A percentile compares a stretch with the other conserved stretches of the same genome.
Evolutionary conservation across 352 stramenopile genomes (phyloP).

Genomic region (Phytophthora idaei): DNA sequence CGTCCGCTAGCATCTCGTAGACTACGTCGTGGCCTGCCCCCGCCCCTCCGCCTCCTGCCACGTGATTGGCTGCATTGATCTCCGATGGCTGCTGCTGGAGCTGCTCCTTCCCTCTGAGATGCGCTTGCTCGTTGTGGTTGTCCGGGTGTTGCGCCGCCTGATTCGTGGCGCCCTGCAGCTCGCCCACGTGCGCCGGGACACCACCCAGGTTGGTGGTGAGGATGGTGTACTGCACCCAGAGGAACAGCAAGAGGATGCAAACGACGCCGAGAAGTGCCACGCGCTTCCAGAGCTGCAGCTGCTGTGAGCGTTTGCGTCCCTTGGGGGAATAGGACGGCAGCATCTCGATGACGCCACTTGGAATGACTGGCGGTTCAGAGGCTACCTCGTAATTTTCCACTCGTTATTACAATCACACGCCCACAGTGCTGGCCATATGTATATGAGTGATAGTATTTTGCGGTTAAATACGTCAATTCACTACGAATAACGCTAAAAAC

Average conservation of each 20-base stretch:
- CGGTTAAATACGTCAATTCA: no score
- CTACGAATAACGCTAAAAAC: no score
- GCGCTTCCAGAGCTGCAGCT: slow-evolving; percentile 38
- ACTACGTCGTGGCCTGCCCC: slow-evolving; percentile 2
- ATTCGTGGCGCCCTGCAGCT: slow-evolving; percentile 27
- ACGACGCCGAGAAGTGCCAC: slow-evolving; percentile 13
- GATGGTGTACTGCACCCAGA: slow-evolving; percentile 67
- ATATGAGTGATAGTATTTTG: no score
- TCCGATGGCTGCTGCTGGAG: background rate
- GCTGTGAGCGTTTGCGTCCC: slow-evolving; percentile 20
- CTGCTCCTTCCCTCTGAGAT: slow-evolving; percentile 18
- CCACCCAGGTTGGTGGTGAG: slow-evolving; percentile 40
- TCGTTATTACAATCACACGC: background rate
- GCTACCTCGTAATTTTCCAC: background rate
- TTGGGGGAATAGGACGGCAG: slow-evolving; percentile 30
- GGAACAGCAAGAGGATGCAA: slow-evolving; percentile 33
- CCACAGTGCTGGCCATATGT: no score
- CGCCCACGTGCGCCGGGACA: slow-evolving; percentile 25
- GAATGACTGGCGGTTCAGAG: slow-evolving; percentile 3
- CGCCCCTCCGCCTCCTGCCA: slow-evolving; percentile 3
- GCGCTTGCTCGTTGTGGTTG: slow-evolving; percentile 6
- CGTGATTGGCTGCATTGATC: slow-evolving; percentile 4
- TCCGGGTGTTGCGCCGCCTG: slow-evolving; percentile 16
- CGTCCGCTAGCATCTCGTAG: slow-evolving; percentile 97
- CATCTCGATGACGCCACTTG: slow-evolving; percentile 10